Conservation (phyloP, 768 basidiomycete species). For the Lentinula edodes region DNA sequence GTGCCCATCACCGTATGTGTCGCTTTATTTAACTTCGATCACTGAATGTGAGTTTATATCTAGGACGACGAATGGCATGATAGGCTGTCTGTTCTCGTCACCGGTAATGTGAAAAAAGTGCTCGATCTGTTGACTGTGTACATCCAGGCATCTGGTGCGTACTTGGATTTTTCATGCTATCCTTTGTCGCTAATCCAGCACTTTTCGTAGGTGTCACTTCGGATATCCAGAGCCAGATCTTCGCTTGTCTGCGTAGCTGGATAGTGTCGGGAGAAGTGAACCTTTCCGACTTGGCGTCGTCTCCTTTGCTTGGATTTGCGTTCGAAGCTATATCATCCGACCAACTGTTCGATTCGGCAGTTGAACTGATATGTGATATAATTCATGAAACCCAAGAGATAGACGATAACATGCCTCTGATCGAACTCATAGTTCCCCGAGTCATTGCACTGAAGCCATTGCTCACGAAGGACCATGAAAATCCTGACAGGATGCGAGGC, state of each 20-base stretch:
- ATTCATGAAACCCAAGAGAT: slow-evolving; percentile 99
- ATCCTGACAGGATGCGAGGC: slow-evolving; percentile 85
- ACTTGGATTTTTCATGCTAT: background rate
- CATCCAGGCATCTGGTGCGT: slow-evolving; percentile 78
- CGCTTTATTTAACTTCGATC: background rate
- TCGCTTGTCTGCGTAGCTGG: slow-evolving; percentile 85
- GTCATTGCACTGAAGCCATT: slow-evolving; percentile 68
- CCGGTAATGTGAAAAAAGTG: slow-evolving; percentile 64
- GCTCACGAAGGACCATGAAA: slow-evolving; percentile 58
- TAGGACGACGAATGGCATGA: slow-evolving; percentile 76
- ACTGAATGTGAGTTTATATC: background rate
- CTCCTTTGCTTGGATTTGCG: slow-evolving; percentile 73
- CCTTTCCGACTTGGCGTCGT: slow-evolving; percentile 56
- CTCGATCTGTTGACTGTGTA: slow-evolving; percentile 83
- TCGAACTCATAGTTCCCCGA: slow-evolving; percentile 84
- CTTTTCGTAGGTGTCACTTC: slow-evolving; percentile 65
- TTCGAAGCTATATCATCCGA: slow-evolving; percentile 84
- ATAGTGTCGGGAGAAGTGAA: slow-evolving; percentile 80
- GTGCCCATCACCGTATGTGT: slow-evolving; percentile 74
- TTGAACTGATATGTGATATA: slow-evolving; percentile 88
- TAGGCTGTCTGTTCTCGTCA: slow-evolving; percentile 55
- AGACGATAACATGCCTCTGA: slow-evolving; percentile 86
- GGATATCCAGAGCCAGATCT: slow-evolving; percentile 73
- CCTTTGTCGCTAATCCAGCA: background rate
- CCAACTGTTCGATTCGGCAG: slow-evolving; percentile 87